phyloP scores from a whole-genome alignment of 176 grass and related monocot genomes.

The Eleusine coracana region DNA sequence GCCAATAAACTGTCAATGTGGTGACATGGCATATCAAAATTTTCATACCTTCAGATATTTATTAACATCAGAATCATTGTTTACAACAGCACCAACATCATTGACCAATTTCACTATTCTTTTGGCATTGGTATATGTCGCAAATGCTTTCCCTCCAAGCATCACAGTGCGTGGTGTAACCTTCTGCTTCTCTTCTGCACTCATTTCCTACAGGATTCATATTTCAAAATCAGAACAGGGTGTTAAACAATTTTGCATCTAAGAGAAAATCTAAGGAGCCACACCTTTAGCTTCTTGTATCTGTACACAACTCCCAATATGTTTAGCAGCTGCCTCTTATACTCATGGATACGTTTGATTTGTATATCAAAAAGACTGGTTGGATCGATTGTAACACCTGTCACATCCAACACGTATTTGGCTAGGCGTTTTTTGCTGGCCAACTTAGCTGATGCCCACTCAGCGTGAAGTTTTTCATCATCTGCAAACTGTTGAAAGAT shows the following conservation, averaged over 20 bases:
- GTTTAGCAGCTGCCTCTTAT: constrained; percentile 81
- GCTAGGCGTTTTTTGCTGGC: constrained; percentile 68
- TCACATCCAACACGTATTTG: constrained; percentile 66
- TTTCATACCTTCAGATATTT: constrained; percentile 72
- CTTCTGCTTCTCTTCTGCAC: constrained; percentile 58
- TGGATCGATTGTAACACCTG: constrained; percentile 66
- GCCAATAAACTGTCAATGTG: constrained; percentile 3
- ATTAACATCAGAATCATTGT: constrained; percentile 74
- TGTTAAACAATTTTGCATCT: constrained; percentile 1
- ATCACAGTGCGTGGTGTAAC: constrained; percentile 67
- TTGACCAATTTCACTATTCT: constrained; percentile 80
- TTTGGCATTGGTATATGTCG: constrained; percentile 86
- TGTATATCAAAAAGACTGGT: constrained; percentile 77
- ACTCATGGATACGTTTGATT: constrained; percentile 89
- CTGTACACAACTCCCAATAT: constrained; percentile 75
- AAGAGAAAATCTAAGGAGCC: constrained; percentile 22
- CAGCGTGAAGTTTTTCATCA: constrained; percentile 67
- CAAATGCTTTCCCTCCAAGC: constrained; percentile 83
- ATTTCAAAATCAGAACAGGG: constrained; percentile 37
- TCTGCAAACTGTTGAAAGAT: constrained; percentile 64
- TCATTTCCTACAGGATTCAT: constrained; percentile 61
- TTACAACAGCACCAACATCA: constrained; percentile 78
- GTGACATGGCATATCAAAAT: background rate
- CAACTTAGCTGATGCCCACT: constrained; percentile 78
- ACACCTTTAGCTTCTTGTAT: constrained; percentile 83